These are phyloP conservation scores for Cicer judaicum DNA, from an alignment of 306 rosid genomes.

Conservation along the genomic window DNA sequence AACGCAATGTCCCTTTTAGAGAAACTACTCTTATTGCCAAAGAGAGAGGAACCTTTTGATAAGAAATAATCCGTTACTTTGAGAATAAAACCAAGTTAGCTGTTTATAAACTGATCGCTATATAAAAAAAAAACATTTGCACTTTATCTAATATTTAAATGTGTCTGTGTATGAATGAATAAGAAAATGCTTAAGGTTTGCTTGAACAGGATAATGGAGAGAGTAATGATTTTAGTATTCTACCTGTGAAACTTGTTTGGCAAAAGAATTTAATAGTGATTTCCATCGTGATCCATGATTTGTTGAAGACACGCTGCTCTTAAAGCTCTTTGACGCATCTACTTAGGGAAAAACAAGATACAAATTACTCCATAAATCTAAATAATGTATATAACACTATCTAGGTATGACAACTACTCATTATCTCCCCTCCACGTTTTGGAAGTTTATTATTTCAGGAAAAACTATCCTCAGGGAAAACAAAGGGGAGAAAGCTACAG, in stretches of 20 bases:
- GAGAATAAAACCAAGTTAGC: slow-evolving; percentile 7
- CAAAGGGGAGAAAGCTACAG: background rate
- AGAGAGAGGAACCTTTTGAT: slow-evolving; percentile 84
- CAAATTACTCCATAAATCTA: slow-evolving; percentile 41
- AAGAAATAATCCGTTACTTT: slow-evolving; percentile 48
- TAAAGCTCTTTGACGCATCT: slow-evolving; percentile 61
- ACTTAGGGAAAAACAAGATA: slow-evolving; percentile 43
- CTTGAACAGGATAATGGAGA: slow-evolving; percentile 9
- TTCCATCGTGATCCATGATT: slow-evolving; percentile 76
- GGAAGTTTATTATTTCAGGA: slow-evolving; percentile 15
- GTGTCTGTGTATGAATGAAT: slow-evolving; percentile 4
- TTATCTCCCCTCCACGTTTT: slow-evolving; percentile 22
- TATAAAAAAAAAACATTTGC: slow-evolving; percentile 31
- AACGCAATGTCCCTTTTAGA: slow-evolving; percentile 81
- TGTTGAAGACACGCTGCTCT: slow-evolving; percentile 55
- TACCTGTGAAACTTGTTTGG: slow-evolving; percentile 97
- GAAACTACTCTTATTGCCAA: slow-evolving; percentile 73
- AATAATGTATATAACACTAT: slow-evolving; percentile 5
- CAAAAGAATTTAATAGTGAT: slow-evolving; percentile 67
- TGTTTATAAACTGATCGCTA: slow-evolving; percentile 16
- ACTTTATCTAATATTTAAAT: slow-evolving; percentile 17
- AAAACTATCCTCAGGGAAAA: slow-evolving; percentile 14
- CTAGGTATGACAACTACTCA: slow-evolving; percentile 25
- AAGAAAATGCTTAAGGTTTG: slow-evolving; percentile 20
- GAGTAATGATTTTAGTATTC: slow-evolving; percentile 3